Evolutionary conservation across 2,329 filamentous ascomycete species (phyloP).

Genomic region (Ascocoryne sarcoides): DNA sequence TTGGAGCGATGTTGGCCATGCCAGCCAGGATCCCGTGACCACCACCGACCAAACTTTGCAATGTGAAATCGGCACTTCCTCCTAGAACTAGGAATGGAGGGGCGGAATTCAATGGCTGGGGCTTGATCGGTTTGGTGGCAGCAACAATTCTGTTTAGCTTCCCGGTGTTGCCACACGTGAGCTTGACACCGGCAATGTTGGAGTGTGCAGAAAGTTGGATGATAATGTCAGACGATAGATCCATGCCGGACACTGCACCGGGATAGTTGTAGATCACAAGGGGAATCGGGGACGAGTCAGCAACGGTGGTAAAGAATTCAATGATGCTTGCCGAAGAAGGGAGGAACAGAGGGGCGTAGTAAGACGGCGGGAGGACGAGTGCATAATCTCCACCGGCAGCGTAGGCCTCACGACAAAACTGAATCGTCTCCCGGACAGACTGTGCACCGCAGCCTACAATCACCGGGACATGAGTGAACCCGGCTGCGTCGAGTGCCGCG

Average conservation of each 20-base stretch:
- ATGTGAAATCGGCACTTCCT: constrained; percentile 64
- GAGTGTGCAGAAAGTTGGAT: constrained; percentile 70
- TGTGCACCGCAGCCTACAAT: constrained; percentile 60
- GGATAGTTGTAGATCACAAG: constrained; percentile 88
- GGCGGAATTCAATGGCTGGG: constrained; percentile 10
- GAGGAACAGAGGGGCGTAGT: constrained; percentile 52
- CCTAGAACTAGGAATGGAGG: constrained; percentile 60
- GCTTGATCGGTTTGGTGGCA: constrained; percentile 47
- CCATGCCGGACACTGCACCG: constrained; percentile 75
- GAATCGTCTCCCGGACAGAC: constrained; percentile 56
- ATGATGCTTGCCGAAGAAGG: constrained; percentile 46
- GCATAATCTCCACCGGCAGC: constrained; percentile 57
- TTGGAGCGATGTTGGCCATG: constrained; percentile 61
- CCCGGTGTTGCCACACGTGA: constrained; percentile 76
- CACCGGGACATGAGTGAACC: constrained; percentile 49
- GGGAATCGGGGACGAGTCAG: constrained; percentile 63
- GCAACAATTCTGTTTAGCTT: constrained; percentile 48
- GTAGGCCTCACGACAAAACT: constrained; percentile 53
- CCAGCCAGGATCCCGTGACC: constrained; percentile 66
- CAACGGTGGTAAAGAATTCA: constrained; percentile 52
- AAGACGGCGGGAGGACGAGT: constrained; percentile 58
- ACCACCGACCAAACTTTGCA: constrained; percentile 61
- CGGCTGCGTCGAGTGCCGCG: constrained; percentile 48
- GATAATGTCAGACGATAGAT: constrained; percentile 81
- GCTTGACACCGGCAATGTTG: constrained; percentile 84